Percentiles rank a stretch among this genome's conserved stretches.
Evolutionary conservation across 2,329 filamentous ascomycete genomes (phyloP).

Genomic region (Exophiala dermatitidis): DNA sequence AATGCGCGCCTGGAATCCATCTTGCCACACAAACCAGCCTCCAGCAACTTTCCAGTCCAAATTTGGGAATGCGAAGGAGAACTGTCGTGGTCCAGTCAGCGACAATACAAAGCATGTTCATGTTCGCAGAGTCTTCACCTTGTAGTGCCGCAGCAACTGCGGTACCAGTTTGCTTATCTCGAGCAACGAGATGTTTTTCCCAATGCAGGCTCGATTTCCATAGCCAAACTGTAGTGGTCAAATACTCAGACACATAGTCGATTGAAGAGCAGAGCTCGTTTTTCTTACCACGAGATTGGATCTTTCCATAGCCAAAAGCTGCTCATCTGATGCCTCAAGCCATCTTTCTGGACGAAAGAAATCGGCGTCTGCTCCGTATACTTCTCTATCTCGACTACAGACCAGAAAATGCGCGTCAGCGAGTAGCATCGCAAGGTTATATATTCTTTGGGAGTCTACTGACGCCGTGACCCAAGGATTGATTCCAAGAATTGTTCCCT

Average conservation of each 20-base stretch:
- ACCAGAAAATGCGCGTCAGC: neutral
- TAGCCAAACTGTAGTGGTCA: constrained; percentile 41
- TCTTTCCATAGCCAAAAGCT: constrained; percentile 45
- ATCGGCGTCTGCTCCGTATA: constrained; percentile 50
- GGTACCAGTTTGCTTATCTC: constrained; percentile 22
- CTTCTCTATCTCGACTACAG: constrained; percentile 30
- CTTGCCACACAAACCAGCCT: constrained; percentile 8
- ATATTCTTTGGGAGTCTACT: neutral
- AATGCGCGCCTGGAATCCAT: neutral
- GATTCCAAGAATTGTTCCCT: constrained; percentile 21
- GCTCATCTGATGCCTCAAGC: constrained; percentile 45
- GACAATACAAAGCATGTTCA: neutral
- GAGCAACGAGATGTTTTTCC: constrained; percentile 15
- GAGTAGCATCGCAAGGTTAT: neutral
- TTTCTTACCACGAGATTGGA: constrained; percentile 9
- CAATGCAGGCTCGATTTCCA: constrained; percentile 30
- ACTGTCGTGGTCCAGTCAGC: neutral
- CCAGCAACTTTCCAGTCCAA: constrained; percentile 4
- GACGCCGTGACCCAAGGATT: constrained; percentile 20
- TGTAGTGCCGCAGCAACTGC: constrained; percentile 9
- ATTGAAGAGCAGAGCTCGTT: neutral
- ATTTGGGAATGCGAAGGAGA: neutral
- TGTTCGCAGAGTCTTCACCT: neutral
- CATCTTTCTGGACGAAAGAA: constrained; percentile 63
- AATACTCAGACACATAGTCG: neutral